These are phyloP conservation scores for Parmelia sp. DNA, from an alignment of 495 filamentous ascomycete genomes.

Conservation along the genomic window DNA sequence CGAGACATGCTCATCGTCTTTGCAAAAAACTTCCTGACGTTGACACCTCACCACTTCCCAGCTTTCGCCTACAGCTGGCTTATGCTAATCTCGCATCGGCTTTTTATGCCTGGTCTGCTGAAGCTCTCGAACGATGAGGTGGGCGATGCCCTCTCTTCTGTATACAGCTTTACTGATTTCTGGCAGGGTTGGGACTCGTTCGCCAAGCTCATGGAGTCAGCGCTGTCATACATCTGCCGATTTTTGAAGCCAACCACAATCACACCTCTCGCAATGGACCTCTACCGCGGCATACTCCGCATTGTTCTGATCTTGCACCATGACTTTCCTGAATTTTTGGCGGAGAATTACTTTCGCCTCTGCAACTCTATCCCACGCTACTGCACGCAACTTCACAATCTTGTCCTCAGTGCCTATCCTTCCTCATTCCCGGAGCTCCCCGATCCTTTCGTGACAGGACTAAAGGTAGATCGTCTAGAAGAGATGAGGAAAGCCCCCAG, in stretches of 20 bases:
- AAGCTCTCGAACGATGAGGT: conserved; percentile 54
- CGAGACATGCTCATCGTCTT: conserved; percentile 66
- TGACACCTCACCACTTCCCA: conserved; percentile 70
- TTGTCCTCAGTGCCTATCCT: conserved; percentile 80
- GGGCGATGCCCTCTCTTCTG: conserved; percentile 17
- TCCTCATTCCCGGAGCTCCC: conserved; percentile 67
- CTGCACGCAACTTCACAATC: conserved; percentile 81
- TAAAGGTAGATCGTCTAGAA: conserved; percentile 75
- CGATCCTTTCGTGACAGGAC: conserved; percentile 70
- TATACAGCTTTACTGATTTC: conserved; percentile 18
- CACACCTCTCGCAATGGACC: conserved; percentile 64
- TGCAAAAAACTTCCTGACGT: conserved; percentile 63
- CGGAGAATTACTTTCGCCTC: conserved; percentile 76
- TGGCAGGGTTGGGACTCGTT: conserved; percentile 65
- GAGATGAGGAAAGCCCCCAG: conserved; percentile 63
- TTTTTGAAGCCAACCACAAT: conserved; percentile 69
- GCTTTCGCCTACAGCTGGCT: conserved; percentile 84
- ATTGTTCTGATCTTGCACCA: conserved; percentile 81
- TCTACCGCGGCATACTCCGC: conserved; percentile 78
- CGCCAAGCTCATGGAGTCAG: conserved; percentile 65
- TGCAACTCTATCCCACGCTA: conserved; percentile 80
- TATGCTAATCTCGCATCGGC: conserved; percentile 70
- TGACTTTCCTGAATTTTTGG: conserved; percentile 89
- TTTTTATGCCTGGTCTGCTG: conserved; percentile 77
- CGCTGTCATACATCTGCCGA: conserved; percentile 70